Evolutionary conservation across 768 basidiomycete genomes (phyloP), one percentile per base, ranked within the genome.

Genomic region (Mycena rosella): DNA sequence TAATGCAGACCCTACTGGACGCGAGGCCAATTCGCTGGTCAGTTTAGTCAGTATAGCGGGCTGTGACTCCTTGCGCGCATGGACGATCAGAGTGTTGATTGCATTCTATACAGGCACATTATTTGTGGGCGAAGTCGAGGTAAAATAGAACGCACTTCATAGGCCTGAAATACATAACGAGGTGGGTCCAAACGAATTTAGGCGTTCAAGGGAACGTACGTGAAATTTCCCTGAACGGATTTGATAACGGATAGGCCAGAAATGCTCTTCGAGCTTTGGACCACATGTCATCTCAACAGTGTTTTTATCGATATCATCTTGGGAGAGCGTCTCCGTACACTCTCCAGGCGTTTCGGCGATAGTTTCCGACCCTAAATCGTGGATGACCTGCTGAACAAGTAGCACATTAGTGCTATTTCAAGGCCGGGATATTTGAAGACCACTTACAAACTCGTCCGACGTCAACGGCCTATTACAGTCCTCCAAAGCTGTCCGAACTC

Each of bases 241-340:
- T n/a, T 47, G 40, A 30, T 60, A 47, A 3, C 65, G 51, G 22
- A 66, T 47, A 7, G 65, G 65, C 65, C 65, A 66, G 58, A 66
- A 66, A 9, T 60, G 42, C 18, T 66, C 65, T 22, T 60, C 65
- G 1, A 66, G 9, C 44, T 60, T 47, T 5, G 40, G 34, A 17
- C 65, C 65, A 32, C 65, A 66, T 20, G 65, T 66, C 65, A 66
- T 66, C 40, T 66, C 65, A 5, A 8, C 26, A 8, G 24, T 45
- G 26, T 60, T 40, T 17, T 22, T 15, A 38, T 60, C 58, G 4
- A 54, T 42, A 10, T 60, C 51, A 27, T 59, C 65, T 60, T 66
- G 65, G 17, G 47, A 40, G 3, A 64, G 1, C 1, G 24, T 48
- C 15, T 49, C 2, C 22, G 5, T 2, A 20, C 6, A 34, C 26